phyloP scores from a whole-genome alignment of 1,284 basidiomycete species.

The Apiotrichum brassicae region DNA sequence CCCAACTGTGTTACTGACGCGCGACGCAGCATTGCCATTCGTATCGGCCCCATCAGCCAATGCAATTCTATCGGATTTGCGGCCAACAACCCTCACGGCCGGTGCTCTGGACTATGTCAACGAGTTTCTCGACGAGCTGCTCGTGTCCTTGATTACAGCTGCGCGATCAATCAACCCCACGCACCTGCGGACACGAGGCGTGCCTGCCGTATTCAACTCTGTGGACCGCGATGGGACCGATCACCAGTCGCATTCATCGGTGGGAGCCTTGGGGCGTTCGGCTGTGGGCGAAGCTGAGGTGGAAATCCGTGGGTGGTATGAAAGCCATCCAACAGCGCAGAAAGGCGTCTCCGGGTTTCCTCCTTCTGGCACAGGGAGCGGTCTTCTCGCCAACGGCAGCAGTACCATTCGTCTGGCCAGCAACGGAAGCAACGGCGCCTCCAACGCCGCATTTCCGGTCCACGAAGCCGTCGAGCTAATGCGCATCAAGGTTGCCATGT shows the following conservation, averaged over 20 bases:
- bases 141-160: slow-evolving; percentile 64
- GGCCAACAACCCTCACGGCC: slow-evolving; percentile 72
- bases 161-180: slow-evolving; percentile 68
- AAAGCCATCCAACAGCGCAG: slow-evolving; percentile 47
- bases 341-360: slow-evolving; percentile 23
- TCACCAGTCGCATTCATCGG: slow-evolving; percentile 16
- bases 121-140: slow-evolving; percentile 77
- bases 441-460: slow-evolving; percentile 25
- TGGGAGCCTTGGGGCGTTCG: slow-evolving; percentile 65
- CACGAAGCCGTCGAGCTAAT: slow-evolving; percentile 38
- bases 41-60: slow-evolving; percentile 75
- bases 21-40: slow-evolving; percentile 5
- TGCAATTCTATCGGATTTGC: slow-evolving; percentile 79
- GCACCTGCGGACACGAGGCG: slow-evolving; percentile 60
- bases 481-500: slow-evolving; percentile 35
- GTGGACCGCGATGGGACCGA: slow-evolving; percentile 19
- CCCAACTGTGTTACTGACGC: too few species aligned
- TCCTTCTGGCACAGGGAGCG: slow-evolving; percentile 29
- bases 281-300: slow-evolving; percentile 87
- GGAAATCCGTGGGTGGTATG: slow-evolving; percentile 72
- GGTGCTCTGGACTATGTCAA: slow-evolving; percentile 73
- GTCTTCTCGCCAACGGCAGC: slow-evolving; percentile 16
- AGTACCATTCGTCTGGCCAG: background rate
- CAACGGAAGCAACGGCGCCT: background rate
- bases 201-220: slow-evolving; percentile 65